These are phyloP conservation scores for Dacryopinax primogenitus DNA, from an alignment of 768 basidiomycete genomes.

Conservation along the genomic window DNA sequence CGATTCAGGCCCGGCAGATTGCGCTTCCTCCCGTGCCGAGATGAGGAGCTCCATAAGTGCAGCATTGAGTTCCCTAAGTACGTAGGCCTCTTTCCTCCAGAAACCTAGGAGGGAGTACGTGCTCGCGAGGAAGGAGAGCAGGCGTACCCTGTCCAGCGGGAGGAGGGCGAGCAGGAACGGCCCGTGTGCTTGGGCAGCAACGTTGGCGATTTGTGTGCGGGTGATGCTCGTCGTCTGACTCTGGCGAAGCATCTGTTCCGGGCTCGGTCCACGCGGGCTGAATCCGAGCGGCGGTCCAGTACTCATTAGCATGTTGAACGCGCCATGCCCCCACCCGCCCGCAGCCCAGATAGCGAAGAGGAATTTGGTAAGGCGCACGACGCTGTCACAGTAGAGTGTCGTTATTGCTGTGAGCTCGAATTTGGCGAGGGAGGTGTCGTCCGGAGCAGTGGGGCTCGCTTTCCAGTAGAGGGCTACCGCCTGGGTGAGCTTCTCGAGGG, in stretches of 20 bases:
- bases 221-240: constrained; percentile 56
- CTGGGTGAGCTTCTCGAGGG: constrained; percentile 60
- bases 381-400: constrained; percentile 50
- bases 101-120: constrained; percentile 74
- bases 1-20: not conserved
- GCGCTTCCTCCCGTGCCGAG: constrained; percentile 61
- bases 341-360: constrained; percentile 70
- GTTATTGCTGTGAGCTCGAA: constrained; percentile 50
- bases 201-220: constrained; percentile 49
- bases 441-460: constrained; percentile 31
- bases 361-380: constrained; percentile 60
- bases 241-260: constrained; percentile 49
- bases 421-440: constrained; percentile 26
- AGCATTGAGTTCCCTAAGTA: constrained; percentile 74
- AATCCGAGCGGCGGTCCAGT: constrained; percentile 48
- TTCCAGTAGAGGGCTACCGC: constrained; percentile 48
- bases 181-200: constrained; percentile 64
- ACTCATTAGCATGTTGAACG: constrained; percentile 62
- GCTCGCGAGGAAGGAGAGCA: constrained; percentile 58
- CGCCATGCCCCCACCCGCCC: constrained; percentile 76
- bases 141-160: constrained; percentile 55
- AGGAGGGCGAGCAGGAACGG: constrained; percentile 78
- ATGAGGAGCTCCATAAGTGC: constrained; percentile 75
- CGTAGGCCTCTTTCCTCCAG: constrained; percentile 73
- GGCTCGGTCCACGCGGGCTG: constrained; percentile 22